These are phyloP conservation scores for Capsella bursapastoris DNA, from an alignment of 345 rosid genomes.

Conservation along the genomic window DNA sequence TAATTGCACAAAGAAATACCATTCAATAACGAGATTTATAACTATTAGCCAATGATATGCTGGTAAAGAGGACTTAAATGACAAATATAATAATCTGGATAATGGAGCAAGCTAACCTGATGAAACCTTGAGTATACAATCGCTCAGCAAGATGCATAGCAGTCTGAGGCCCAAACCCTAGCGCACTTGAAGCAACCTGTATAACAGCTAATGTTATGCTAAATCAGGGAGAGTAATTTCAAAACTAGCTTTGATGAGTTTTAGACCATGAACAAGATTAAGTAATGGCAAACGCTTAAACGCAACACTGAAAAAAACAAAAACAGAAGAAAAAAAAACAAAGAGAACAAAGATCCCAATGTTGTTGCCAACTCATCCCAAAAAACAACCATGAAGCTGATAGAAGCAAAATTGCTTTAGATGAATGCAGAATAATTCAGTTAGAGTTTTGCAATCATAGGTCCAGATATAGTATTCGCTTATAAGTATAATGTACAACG, in stretches of 20 bases:
- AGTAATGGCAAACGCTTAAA: conserved; percentile 19
- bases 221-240: conserved; percentile 29
- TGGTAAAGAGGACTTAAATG: conserved; percentile 24
- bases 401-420: not conserved
- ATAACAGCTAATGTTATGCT: conserved; percentile 25
- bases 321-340: not conserved
- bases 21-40: not conserved
- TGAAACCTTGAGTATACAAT: conserved; percentile 89
- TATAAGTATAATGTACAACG: conserved; percentile 6
- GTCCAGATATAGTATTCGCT: conserved; percentile 19
- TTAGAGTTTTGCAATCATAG: conserved; percentile 20
- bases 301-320: not conserved
- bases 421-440: conserved; percentile 11
- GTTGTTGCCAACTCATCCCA: conserved; percentile 24
- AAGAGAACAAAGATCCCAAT: not conserved
- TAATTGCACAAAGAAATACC: conserved; percentile 6
- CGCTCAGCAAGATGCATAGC: conserved; percentile 95
- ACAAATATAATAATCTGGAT: conserved; percentile 29
- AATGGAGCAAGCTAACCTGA: conserved; percentile 59
- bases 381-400: conserved; percentile 26
- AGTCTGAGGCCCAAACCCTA: conserved; percentile 92
- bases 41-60: conserved; percentile 13
- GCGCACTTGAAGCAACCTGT: conserved; percentile 96
- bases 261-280: conserved; percentile 6
- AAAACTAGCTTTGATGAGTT: conserved; percentile 12